Evolutionary conservation across 768 basidiomycete species (phyloP).

Genomic region (Panellus pusillus): DNA sequence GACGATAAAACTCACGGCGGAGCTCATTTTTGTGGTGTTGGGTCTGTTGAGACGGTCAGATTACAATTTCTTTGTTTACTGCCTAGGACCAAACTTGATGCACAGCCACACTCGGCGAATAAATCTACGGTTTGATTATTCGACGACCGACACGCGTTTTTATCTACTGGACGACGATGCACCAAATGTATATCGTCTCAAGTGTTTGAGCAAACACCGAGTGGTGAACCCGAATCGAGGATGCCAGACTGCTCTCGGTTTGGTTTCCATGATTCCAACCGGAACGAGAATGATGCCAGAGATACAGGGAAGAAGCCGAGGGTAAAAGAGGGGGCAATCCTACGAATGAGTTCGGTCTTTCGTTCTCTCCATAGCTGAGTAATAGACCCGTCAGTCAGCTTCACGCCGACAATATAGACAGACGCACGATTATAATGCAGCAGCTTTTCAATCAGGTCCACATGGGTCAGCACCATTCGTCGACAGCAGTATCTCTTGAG

Average conservation of each 20-base stretch:
- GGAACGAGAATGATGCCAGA: background rate
- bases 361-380: slow-evolving; percentile 23
- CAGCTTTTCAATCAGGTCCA: slow-evolving; percentile 96
- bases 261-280: no score
- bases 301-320: slow-evolving; percentile 5
- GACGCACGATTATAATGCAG: slow-evolving; percentile 91
- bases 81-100: no score
- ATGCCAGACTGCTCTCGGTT: no score
- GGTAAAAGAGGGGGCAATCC: background rate
- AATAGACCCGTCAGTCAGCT: background rate
- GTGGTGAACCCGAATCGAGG: no score
- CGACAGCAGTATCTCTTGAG: slow-evolving; percentile 95
- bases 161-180: no score
- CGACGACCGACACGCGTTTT: no score
- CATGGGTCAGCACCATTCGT: slow-evolving; percentile 96
- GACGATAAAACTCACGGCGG: slow-evolving; percentile 11
- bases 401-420: no score
- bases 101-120: background rate
- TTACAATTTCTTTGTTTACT: background rate
- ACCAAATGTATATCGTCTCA: no score
- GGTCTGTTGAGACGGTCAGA: slow-evolving; percentile 11
- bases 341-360: slow-evolving; percentile 17
- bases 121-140: no score
- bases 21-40: slow-evolving; percentile 17
- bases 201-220: no score